Conservation (phyloP, 768 basidiomycete species). For the Auricularia heimuer region DNA sequence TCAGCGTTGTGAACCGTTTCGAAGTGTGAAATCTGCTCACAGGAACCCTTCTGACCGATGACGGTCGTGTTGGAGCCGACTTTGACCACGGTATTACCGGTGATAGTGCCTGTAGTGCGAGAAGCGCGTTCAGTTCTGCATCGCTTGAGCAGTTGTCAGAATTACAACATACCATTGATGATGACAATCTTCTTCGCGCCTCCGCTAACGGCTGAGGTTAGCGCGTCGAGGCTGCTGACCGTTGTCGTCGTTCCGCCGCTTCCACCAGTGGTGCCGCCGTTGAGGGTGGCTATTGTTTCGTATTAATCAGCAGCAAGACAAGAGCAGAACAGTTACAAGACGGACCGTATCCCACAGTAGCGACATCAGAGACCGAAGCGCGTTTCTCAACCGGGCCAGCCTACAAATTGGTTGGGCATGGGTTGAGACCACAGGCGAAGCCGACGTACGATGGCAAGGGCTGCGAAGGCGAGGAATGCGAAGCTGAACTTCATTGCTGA, state of each 20-base stretch:
- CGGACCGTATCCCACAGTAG: constrained; percentile 29
- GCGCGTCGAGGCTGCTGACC: constrained; percentile 31
- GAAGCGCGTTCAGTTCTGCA: background rate
- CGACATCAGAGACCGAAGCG: constrained; percentile 28
- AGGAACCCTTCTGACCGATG: constrained; percentile 30
- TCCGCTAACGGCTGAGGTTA: constrained; percentile 34
- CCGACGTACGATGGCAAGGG: constrained; percentile 12
- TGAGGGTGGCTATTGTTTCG: background rate
- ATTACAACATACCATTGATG: constrained; percentile 25
- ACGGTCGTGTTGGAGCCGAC: constrained; percentile 37
- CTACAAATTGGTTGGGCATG: background rate
- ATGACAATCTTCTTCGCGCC: constrained; percentile 34
- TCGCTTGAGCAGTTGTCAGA: background rate
- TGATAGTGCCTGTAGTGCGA: constrained; percentile 28
- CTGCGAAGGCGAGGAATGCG: constrained; percentile 21
- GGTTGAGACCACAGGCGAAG: constrained; percentile 5
- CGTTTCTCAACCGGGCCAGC: constrained; percentile 24
- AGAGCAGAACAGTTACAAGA: constrained; percentile 22
- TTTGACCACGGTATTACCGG: constrained; percentile 33
- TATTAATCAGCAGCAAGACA: background rate
- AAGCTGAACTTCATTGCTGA: constrained; percentile 25
- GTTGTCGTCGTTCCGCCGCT: constrained; percentile 34
- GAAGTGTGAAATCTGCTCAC: constrained; percentile 17
- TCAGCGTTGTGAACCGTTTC: background rate
- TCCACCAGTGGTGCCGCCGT: constrained; percentile 33